Evolutionary conservation across 2,329 filamentous ascomycete species (phyloP).

Genomic region (Microsporum canis): DNA sequence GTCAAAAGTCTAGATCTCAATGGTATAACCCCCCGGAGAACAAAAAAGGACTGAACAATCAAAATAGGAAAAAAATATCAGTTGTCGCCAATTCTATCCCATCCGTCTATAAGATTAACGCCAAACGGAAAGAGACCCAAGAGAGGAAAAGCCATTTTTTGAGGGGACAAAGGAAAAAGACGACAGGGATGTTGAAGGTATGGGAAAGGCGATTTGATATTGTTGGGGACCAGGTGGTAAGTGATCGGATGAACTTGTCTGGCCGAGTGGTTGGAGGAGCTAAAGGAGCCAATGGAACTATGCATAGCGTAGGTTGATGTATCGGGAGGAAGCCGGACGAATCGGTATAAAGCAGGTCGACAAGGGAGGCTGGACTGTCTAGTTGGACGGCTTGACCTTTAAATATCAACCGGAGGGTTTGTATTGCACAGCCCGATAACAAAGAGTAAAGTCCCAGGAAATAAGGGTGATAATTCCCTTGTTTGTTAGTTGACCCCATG

Average conservation of each 20-base stretch:
- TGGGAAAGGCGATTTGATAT: background rate
- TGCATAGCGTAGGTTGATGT: background rate
- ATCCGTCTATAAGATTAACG: conserved; percentile 1
- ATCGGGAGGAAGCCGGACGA: background rate
- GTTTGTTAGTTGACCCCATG: background rate
- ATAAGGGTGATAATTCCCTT: background rate
- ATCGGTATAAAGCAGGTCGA: background rate
- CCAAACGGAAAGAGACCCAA: background rate
- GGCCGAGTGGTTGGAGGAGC: background rate
- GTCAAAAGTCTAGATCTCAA: conserved; percentile 5
- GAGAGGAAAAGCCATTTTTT: conserved; percentile 2
- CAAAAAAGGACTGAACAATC: background rate
- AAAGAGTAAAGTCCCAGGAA: background rate
- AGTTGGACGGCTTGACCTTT: background rate
- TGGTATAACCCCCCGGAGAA: conserved; percentile 5
- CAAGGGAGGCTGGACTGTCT: background rate
- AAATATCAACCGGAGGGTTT: background rate
- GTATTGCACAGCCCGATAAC: background rate
- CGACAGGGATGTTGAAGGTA: background rate
- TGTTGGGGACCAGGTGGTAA: background rate
- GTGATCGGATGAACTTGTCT: background rate
- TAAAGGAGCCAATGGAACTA: background rate
- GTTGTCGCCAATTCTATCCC: conserved; percentile 4
- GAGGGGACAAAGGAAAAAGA: background rate
- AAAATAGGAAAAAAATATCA: background rate